Conservation (phyloP, 768 basidiomycete genomes). For the Phylloporus arenicola region DNA sequence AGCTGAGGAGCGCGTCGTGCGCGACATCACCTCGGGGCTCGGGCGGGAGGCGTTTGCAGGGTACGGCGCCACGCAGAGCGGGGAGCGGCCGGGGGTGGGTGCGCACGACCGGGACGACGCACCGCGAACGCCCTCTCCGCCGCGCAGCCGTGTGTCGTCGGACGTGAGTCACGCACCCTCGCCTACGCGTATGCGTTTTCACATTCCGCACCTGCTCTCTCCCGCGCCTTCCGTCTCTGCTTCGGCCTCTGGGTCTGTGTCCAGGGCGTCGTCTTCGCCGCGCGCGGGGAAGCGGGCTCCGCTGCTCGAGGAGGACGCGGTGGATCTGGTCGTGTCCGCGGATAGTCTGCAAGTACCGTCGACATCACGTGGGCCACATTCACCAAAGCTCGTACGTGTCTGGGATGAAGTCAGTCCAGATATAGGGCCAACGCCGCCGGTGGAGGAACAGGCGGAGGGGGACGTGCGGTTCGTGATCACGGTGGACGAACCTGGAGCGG, state of each 20-base stretch:
- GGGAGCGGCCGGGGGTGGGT: constrained; percentile 1
- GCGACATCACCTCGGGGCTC: constrained; percentile 14
- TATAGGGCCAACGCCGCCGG: neutral
- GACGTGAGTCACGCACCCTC: constrained; percentile 2
- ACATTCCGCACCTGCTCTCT: constrained; percentile 7
- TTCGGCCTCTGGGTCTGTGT: neutral
- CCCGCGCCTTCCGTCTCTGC: neutral
- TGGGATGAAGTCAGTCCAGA: constrained; percentile 17
- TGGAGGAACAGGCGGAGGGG: neutral
- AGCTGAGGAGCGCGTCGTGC: constrained; percentile 26
- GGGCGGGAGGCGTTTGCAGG: constrained; percentile 3
- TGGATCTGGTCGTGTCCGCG: constrained; percentile 70
- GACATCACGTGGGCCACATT: constrained; percentile 10
- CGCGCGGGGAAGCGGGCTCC: constrained; percentile 13
- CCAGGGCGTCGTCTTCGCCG: neutral
- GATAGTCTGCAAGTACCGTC: constrained; percentile 16
- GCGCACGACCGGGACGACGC: constrained; percentile 6
- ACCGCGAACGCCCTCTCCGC: constrained; percentile 8
- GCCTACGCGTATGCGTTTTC: constrained; percentile 9
- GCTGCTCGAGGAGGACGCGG: constrained; percentile 55
- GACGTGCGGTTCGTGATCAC: constrained; percentile 5
- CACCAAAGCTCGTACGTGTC: constrained; percentile 21
- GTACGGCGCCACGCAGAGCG: constrained; percentile 27
- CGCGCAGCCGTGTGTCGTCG: constrained; percentile 9
- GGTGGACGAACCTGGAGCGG: neutral